phyloP scores from a whole-genome alignment of 106 monocot genomes.

The Apostasia shenzhenica region DNA sequence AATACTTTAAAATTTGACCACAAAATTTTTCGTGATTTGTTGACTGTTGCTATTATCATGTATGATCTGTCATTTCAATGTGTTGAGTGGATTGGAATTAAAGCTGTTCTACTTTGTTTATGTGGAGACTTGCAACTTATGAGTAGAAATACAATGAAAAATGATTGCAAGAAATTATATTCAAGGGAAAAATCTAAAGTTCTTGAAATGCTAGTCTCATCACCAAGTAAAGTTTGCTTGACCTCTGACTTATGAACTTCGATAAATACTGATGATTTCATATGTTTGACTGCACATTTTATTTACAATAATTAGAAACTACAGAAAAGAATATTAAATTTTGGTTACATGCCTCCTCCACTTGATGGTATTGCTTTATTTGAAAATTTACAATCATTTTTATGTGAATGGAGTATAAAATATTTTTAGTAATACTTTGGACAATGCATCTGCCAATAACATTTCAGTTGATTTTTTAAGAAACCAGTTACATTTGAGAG shows the following conservation, averaged over 20 bases:
- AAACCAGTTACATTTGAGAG: background rate
- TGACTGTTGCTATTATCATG: too few relatives aligned
- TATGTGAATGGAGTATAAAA: background rate
- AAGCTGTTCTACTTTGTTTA: too few relatives aligned
- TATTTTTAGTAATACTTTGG: background rate
- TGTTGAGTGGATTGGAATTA: too few relatives aligned
- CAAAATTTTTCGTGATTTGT: too few relatives aligned
- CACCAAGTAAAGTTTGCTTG: background rate
- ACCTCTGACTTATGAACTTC: slow-evolving; percentile 5
- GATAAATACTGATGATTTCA: slow-evolving; percentile 4
- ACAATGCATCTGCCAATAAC: slow-evolving; percentile 10
- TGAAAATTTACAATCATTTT: background rate
- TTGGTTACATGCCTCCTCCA: too few relatives aligned
- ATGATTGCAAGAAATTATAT: too few relatives aligned
- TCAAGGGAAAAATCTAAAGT: too few relatives aligned
- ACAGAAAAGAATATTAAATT: background rate
- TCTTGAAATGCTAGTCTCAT: too few relatives aligned
- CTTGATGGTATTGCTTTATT: background rate
- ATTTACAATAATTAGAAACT: background rate
- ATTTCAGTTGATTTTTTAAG: background rate
- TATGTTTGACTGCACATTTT: slow-evolving; percentile 5
- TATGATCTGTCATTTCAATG: too few relatives aligned
- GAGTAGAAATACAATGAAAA: too few relatives aligned
- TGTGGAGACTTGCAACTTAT: too few relatives aligned
- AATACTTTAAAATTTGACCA: too few relatives aligned